Base-by-base conservation (phyloP, 31 red algal genomes). In the Asparagopsis taxiformis region DNA sequence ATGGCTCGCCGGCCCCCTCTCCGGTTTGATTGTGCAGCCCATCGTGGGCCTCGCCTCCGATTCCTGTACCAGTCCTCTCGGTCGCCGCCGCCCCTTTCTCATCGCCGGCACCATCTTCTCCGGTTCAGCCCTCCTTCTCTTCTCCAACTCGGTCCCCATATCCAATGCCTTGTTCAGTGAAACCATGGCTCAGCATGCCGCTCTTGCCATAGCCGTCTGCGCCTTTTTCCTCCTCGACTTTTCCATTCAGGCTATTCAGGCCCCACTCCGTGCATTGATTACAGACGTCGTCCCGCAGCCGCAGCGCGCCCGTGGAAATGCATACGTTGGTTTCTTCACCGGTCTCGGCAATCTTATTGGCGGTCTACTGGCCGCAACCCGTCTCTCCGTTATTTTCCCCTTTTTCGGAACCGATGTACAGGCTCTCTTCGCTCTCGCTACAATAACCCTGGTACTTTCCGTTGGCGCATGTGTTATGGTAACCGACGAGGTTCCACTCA, bases 211-310 rank as follows among this genome's bases (percentile, higher is more conserved):
- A 2, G 90, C 79, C 29, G 57, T 98, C 17, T 41, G 65, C 50
- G 81, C 90, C 31, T 98, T 98, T 71, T 98, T 89, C 55, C 61
- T 75, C 24, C 80, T 98, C 33, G 95, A 98, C 80, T 98, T 98
- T 55, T 83, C 85, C 15, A 90, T 98, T 25, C 83, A 98, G 64
- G 95, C 90, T 13, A 88, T 94, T 38, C 95, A 98, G 72, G 95
- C 81, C 48, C 90, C 95, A 36, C 38, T 94, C 32, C 71, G 95
- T 44, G 91, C 95, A 10, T 71, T 98, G 23, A 69, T 98, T 22
- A 91, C 74, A 0, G 95, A 98, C 60, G 77, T 91, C 25, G 80
- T 86, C 1, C 78, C 85, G 17, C 75, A 63, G 63, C 68, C 50
- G 25, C 85, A 91, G 68, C 90, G 89, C 51, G 78, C 91, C 31